Percentiles rank a stretch among this genome's conserved stretches.
phyloP scores from a whole-genome alignment of 768 basidiomycete genomes.

The Cytidiella melzeri region DNA sequence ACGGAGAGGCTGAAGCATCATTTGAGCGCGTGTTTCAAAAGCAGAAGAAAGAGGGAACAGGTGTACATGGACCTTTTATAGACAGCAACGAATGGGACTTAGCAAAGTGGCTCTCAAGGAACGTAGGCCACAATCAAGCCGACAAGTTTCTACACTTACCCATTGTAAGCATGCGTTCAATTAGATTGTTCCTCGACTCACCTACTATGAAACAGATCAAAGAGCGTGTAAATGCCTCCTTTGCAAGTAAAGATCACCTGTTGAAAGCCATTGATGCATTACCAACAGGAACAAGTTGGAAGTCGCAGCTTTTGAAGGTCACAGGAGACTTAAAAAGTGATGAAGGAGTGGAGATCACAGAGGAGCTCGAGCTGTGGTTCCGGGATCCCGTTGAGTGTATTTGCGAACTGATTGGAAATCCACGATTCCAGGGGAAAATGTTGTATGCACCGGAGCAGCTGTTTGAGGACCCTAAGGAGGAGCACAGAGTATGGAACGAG shows the following conservation, averaged over 20 bases:
- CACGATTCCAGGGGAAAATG: conserved; percentile 5
- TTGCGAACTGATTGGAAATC: conserved; percentile 15
- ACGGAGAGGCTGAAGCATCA: too few relatives aligned
- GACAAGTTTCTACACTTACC: conserved; percentile 28
- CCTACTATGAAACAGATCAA: too few relatives aligned
- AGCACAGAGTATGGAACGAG: conserved; percentile 8
- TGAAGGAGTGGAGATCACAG: conserved; percentile 19
- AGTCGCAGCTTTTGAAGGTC: not conserved
- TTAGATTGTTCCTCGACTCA: too few relatives aligned
- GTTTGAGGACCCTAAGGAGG: not conserved
- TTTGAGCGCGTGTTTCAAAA: too few relatives aligned
- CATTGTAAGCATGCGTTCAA: too few relatives aligned
- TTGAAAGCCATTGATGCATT: conserved; percentile 1
- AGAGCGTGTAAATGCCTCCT: not conserved
- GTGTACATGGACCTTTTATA: too few relatives aligned
- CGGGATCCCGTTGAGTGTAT: conserved; percentile 26
- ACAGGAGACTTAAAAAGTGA: not conserved
- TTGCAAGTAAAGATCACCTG: not conserved
- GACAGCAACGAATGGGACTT: too few relatives aligned
- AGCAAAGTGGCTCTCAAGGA: conserved; percentile 29
- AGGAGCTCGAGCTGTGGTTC: conserved; percentile 23
- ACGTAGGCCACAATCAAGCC: conserved; percentile 21
- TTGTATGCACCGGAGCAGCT: conserved; percentile 7
- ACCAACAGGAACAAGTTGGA: not conserved
- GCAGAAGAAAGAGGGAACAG: too few relatives aligned